These are phyloP conservation scores for Chaetomidium leptoderma DNA, from an alignment of 495 filamentous ascomycete species.

Conservation along the genomic window DNA sequence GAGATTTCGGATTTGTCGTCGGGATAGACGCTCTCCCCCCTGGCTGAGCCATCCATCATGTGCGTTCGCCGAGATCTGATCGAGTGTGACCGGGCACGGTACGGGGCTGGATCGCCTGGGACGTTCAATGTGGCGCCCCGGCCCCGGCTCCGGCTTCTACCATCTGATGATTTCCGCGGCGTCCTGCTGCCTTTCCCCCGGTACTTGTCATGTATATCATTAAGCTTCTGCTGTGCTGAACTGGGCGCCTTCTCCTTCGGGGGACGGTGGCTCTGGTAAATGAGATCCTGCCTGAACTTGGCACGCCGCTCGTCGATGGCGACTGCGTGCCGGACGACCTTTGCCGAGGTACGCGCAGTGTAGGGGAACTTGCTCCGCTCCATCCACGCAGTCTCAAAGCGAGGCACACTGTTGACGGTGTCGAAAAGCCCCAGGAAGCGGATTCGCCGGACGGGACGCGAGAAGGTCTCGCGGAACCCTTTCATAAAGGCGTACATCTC, in stretches of 20 bases:
- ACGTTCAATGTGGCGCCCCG: conserved; percentile 18
- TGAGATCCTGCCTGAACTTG: conserved; percentile 64
- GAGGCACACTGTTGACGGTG: conserved; percentile 77
- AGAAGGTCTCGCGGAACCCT: conserved; percentile 81
- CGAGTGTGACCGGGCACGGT: conserved; percentile 46
- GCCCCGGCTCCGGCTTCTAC: conserved; percentile 19
- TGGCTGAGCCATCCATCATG: conserved; percentile 11
- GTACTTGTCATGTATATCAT: conserved; percentile 41
- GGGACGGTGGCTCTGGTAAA: conserved; percentile 52
- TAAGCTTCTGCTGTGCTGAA: conserved; percentile 36
- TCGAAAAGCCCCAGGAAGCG: conserved; percentile 68
- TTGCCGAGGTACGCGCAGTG: conserved; percentile 71
- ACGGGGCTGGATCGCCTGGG: conserved; percentile 31
- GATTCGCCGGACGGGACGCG: conserved; percentile 69
- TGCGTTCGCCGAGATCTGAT: conserved; percentile 15
- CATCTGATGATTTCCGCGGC: background rate
- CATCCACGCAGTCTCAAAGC: conserved; percentile 84
- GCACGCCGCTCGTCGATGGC: conserved; percentile 75
- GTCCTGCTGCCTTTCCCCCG: conserved; percentile 18
- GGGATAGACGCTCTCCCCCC: conserved; percentile 1
- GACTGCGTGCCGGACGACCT: conserved; percentile 66
- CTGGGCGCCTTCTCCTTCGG: conserved; percentile 34
- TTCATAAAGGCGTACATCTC: conserved; percentile 74
- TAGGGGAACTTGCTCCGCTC: conserved; percentile 77
- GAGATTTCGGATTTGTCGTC: conserved; percentile 30